A percentile compares a stretch with the other conserved stretches of the same genome.
These are phyloP conservation scores for Moricandia moricandioides DNA, from an alignment of 345 rosid genomes.

Conservation along the genomic window DNA sequence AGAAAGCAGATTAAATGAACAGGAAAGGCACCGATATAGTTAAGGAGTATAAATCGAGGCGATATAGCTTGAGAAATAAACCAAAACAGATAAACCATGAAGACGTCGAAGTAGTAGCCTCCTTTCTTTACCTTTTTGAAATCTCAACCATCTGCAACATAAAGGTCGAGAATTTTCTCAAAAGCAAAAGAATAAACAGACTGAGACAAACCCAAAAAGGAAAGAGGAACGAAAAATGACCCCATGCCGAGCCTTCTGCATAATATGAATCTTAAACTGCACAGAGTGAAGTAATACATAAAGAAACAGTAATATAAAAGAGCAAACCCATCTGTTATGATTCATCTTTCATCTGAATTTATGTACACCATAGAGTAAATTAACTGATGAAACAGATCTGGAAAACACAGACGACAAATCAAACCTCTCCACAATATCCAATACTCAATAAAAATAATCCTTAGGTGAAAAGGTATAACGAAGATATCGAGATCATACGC, in stretches of 20 bases:
- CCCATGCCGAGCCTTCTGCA: neutral
- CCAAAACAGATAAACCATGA: neutral
- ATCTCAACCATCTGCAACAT: too few species aligned
- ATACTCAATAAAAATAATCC: neutral
- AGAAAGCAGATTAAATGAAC: neutral
- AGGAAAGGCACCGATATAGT: neutral
- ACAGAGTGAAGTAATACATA: neutral
- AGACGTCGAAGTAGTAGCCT: too few species aligned
- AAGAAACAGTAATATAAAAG: neutral
- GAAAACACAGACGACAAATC: neutral
- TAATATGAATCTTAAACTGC: neutral
- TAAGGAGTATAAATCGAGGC: too few species aligned
- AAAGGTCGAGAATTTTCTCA: too few species aligned
- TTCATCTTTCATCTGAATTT: neutral
- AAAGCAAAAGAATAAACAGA: too few species aligned
- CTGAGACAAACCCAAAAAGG: too few species aligned
- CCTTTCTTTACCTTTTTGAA: too few species aligned
- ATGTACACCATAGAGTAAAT: neutral
- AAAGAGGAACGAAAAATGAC: too few species aligned
- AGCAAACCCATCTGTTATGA: neutral
- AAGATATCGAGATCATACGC: neutral
- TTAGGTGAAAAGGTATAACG: neutral
- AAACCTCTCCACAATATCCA: neutral
- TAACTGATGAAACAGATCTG: constrained; percentile 1
- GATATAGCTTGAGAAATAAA: too few species aligned